Percentiles rank a stretch among this genome's conserved stretches.
phyloP scores from a whole-genome alignment of 2,329 filamentous ascomycete species.

The Aspergillus proliferans region DNA sequence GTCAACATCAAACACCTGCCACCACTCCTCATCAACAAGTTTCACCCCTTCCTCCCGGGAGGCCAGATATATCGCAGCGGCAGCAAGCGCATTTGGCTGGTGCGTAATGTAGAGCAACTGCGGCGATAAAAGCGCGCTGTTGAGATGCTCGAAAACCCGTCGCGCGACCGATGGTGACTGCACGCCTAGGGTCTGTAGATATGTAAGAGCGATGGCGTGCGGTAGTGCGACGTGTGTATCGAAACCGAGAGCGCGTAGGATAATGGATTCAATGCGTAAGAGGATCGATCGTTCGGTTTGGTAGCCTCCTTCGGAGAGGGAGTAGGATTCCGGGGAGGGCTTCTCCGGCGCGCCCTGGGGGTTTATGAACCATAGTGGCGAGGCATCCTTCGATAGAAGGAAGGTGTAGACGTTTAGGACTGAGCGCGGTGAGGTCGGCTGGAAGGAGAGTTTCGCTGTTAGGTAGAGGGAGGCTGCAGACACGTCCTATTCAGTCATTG shows the following conservation, averaged over 20 bases:
- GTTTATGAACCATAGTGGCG: constrained; percentile 45
- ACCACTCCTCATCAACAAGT: constrained; percentile 82
- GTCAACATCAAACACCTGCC: constrained; percentile 96
- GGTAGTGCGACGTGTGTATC: constrained; percentile 80
- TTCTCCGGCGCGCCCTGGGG: constrained; percentile 19
- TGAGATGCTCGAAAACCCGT: constrained; percentile 71
- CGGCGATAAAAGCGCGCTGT: constrained; percentile 75
- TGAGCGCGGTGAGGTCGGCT: constrained; percentile 69
- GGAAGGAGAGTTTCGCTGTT: constrained; percentile 72
- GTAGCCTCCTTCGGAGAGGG: constrained; percentile 68
- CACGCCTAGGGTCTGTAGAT: constrained; percentile 81
- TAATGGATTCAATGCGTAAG: constrained; percentile 67
- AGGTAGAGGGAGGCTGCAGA: constrained; percentile 79
- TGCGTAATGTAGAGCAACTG: constrained; percentile 89
- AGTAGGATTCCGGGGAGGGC: constrained; percentile 52
- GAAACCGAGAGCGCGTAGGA: constrained; percentile 72
- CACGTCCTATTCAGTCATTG: constrained; percentile 53
- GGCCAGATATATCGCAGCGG: constrained; percentile 85
- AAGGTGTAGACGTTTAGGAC: constrained; percentile 81
- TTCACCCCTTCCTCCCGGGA: constrained; percentile 69
- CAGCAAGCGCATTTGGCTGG: constrained; percentile 77
- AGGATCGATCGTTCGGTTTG: constrained; percentile 58
- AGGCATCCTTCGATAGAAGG: constrained; percentile 57
- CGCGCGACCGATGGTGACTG: constrained; percentile 54
- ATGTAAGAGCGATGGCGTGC: constrained; percentile 80